Evolutionary conservation across 805 yeast species (phyloP), one percentile per base, ranked within the genome.

Genomic region (Saccharomycopsis sp.): DNA sequence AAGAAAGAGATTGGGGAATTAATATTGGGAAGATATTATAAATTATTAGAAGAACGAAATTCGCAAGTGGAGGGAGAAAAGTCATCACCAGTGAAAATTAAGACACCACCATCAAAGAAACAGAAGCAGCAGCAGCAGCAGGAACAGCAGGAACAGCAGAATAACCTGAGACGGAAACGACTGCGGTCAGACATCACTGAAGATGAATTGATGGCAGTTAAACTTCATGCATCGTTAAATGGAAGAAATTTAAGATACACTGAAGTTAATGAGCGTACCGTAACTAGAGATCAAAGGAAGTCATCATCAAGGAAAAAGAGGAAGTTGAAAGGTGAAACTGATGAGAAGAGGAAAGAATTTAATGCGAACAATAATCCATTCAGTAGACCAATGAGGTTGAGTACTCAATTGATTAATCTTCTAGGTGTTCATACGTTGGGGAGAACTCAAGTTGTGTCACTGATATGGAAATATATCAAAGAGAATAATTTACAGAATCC

Each of bases 381-480:
- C 38, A 65, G 71, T 36, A 65, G 67, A 31, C 75, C 72, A 16
- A 58, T 70, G 60, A 59, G 59, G 7, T 58, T 83, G 20, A 75
- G 83, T 24, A 66, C 72, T 2, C 71, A 70, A 31, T 65, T 85
- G 26, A 66, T 69, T 40, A 67, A 58, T 2, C 58, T 85, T 13
- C 56, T 85, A 6, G 75, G 72, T 1, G 64, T 28, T 8, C 69
- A 68, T 1, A 68, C 62, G 44, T 56, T 76, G 35, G 70, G 89
- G 3, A 64, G 95, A 53, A 79, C 90, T 0, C 81, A 81, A 56
- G 79, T 82, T 14, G 88, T 83, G 7, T 81, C 81, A 50, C 61
- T 61, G 38, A 58, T 84, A 4, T 85, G 94, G 94, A 72, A 67
- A 11, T 76, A 86, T 59, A 82, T 86, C 45, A 80, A 78, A 54